Conservation (phyloP, 169 alveolate genomes). For the Cardiosporidium cionae region DNA sequence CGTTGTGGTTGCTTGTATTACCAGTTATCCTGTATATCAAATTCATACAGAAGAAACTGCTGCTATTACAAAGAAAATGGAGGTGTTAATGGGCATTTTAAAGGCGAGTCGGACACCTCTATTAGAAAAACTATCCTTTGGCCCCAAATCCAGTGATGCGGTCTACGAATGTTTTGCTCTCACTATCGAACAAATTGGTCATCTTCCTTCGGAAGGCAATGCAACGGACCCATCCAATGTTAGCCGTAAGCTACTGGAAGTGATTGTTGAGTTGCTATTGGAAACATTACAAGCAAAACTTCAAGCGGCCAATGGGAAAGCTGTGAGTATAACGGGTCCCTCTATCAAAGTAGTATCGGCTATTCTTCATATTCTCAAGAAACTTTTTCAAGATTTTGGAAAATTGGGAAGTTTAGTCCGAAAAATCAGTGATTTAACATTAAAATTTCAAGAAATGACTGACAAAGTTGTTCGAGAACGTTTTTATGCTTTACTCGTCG, state of each 20-base stretch:
- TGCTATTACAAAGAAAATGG: no score
- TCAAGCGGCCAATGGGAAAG: background rate
- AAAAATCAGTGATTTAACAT: background rate
- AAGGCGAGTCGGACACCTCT: background rate
- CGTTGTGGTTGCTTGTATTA: background rate
- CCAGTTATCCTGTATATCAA: background rate
- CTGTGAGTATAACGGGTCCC: background rate
- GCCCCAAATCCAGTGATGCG: background rate
- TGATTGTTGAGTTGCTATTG: background rate
- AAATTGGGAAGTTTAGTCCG: no score
- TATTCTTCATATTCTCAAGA: background rate
- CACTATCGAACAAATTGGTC: background rate
- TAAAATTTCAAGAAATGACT: background rate
- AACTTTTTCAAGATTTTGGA: background rate
- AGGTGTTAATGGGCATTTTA: background rate
- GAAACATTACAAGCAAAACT: background rate
- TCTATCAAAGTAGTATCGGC: background rate
- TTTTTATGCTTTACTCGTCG: background rate
- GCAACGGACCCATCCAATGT: background rate
- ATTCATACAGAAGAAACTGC: no score
- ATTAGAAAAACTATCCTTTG: background rate
- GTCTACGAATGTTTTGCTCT: background rate
- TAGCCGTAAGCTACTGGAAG: background rate
- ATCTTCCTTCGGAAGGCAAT: no score
- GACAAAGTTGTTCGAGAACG: background rate